phyloP scores from a whole-genome alignment of 2,329 filamentous ascomycete genomes.

The Leptosphaerulina australis region DNA sequence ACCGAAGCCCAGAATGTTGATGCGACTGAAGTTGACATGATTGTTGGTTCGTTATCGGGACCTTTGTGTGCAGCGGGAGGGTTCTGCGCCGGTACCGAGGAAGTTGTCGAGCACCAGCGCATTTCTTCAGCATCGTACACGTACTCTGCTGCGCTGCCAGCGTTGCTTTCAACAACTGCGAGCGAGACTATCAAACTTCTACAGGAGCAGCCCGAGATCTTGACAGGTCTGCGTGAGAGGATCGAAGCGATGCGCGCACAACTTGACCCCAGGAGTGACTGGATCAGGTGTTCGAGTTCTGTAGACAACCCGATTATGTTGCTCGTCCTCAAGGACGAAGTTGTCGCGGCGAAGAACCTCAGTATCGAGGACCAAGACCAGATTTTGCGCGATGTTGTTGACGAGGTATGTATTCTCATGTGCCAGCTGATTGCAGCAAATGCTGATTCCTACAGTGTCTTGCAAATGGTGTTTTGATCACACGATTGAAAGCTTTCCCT shows the following conservation, averaged over 20 bases:
- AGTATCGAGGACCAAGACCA: slow-evolving; percentile 79
- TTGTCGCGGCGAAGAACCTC: slow-evolving; percentile 73
- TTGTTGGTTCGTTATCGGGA: slow-evolving; percentile 88
- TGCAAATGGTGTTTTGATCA: slow-evolving; percentile 87
- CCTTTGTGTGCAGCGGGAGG: slow-evolving; percentile 91
- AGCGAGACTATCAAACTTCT: slow-evolving; percentile 87
- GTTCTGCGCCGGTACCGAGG: slow-evolving; percentile 89
- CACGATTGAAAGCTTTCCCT: slow-evolving; percentile 80
- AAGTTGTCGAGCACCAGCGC: slow-evolving; percentile 95
- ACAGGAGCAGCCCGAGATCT: slow-evolving; percentile 83
- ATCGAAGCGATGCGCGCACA: slow-evolving; percentile 84
- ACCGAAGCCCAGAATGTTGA: slow-evolving; percentile 98
- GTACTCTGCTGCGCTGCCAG: slow-evolving; percentile 91
- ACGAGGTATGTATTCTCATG: slow-evolving; percentile 72
- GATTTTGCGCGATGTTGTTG: slow-evolving; percentile 87
- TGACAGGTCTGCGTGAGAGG: slow-evolving; percentile 81
- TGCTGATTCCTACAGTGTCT: slow-evolving; percentile 65
- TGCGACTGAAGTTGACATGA: slow-evolving; percentile 92
- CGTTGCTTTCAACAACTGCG: slow-evolving; percentile 92
- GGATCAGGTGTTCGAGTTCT: slow-evolving; percentile 81
- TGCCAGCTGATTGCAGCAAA: neutral
- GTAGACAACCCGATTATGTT: slow-evolving; percentile 87
- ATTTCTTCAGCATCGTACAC: slow-evolving; percentile 92
- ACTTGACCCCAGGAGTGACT: slow-evolving; percentile 91
- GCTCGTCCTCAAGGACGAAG: slow-evolving; percentile 80